Conservation (phyloP, 1,139 yeast species). For the Maudiozyma humilis region DNA sequence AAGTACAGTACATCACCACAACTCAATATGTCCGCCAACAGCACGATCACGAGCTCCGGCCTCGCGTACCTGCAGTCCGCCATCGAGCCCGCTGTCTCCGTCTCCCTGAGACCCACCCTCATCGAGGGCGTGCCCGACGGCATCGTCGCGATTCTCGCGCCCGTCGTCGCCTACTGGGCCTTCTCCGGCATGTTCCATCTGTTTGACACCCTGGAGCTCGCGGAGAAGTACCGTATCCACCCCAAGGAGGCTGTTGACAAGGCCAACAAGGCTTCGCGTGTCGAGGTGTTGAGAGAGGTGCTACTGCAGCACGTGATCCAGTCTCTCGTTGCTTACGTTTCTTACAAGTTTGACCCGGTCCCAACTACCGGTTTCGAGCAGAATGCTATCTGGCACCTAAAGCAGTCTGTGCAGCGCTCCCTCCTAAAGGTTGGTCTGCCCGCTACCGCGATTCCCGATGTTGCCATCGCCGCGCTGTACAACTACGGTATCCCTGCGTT, state of each 20-base stretch:
- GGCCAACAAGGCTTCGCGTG: slow-evolving; percentile 65
- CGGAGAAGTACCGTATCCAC: slow-evolving; percentile 80
- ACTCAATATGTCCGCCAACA: background rate
- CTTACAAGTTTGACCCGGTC: slow-evolving; percentile 51
- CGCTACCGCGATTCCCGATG: slow-evolving; percentile 37
- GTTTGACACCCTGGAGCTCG: slow-evolving; percentile 63
- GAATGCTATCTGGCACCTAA: slow-evolving; percentile 57
- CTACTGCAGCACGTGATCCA: slow-evolving; percentile 77
- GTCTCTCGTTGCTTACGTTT: slow-evolving; percentile 53
- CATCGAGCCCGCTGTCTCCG: slow-evolving; percentile 5
- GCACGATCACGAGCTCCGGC: background rate
- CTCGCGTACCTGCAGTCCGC: slow-evolving; percentile 3
- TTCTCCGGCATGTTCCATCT: slow-evolving; percentile 67
- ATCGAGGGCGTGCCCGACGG: slow-evolving; percentile 42
- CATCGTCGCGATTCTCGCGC: slow-evolving; percentile 59
- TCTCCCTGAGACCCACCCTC: slow-evolving; percentile 9
- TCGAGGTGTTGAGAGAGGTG: slow-evolving; percentile 73
- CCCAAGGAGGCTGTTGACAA: slow-evolving; percentile 75
- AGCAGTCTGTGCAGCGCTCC: slow-evolving; percentile 28
- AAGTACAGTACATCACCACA: too few species aligned
- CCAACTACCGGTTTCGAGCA: slow-evolving; percentile 71
- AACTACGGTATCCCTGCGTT: slow-evolving; percentile 52
- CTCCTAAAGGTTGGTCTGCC: slow-evolving; percentile 19
- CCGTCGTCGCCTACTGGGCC: slow-evolving; percentile 77
- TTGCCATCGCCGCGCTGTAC: slow-evolving; percentile 42